Evolutionary conservation across 768 basidiomycete genomes (phyloP).

Genomic region (Boletus rex-veris): DNA sequence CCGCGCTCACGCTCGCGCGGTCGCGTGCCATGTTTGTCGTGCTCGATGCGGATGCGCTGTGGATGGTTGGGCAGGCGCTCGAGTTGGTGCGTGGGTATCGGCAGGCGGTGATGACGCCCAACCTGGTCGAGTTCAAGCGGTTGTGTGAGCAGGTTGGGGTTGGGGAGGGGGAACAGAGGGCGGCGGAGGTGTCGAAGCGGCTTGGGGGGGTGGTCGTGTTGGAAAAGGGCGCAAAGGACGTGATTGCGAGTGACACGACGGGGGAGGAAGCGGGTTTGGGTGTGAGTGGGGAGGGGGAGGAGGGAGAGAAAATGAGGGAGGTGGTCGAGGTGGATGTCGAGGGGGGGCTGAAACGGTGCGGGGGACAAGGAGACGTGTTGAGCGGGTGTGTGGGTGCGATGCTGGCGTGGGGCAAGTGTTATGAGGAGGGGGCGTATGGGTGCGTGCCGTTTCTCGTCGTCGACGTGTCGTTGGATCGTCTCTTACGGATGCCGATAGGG

Average conservation of each 20-base stretch:
- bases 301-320: slow-evolving; percentile 54
- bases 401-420: slow-evolving; percentile 94
- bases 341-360: slow-evolving; percentile 89
- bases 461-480: not conserved
- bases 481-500: slow-evolving; percentile 35
- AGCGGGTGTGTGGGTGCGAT: slow-evolving; percentile 86
- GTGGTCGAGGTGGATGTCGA: slow-evolving; percentile 61
- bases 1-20: slow-evolving; percentile 74
- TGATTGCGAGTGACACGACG: slow-evolving; percentile 76
- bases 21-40: slow-evolving; percentile 81
- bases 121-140: slow-evolving; percentile 88
- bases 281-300: slow-evolving; percentile 42
- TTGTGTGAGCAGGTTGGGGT: slow-evolving; percentile 73
- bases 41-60: slow-evolving; percentile 91
- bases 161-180: slow-evolving; percentile 47
- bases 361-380: slow-evolving; percentile 94
- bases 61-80: slow-evolving; percentile 73
- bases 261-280: slow-evolving; percentile 46
- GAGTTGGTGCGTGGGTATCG: slow-evolving; percentile 78
- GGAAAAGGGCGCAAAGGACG: slow-evolving; percentile 81
- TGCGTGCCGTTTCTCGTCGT: slow-evolving; percentile 26
- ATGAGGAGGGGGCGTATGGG: slow-evolving; percentile 82
- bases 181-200: slow-evolving; percentile 63
- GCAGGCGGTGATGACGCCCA: slow-evolving; percentile 88
- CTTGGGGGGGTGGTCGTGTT: slow-evolving; percentile 89